phyloP scores from a whole-genome alignment of 2,329 filamentous ascomycete species.

The Lachnellula occidentalis region DNA sequence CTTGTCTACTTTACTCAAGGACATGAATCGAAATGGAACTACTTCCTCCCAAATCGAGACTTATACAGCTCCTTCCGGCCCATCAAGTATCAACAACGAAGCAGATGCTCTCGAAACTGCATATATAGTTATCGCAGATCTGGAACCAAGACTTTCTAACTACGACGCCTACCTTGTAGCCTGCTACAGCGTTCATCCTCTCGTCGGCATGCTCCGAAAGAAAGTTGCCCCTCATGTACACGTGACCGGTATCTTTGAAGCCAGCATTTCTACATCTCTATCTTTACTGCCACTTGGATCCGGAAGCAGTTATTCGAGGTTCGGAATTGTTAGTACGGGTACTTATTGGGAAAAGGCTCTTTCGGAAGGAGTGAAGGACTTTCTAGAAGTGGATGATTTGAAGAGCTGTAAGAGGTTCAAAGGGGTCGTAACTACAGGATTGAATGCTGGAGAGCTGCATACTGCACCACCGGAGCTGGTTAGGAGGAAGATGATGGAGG shows the following conservation, averaged over 20 bases:
- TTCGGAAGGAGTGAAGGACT: slow-evolving; percentile 54
- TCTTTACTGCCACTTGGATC: slow-evolving; percentile 33
- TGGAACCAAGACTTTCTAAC: slow-evolving; percentile 39
- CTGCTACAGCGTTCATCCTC: slow-evolving; percentile 80
- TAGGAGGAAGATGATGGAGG: slow-evolving; percentile 58
- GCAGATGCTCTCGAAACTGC: slow-evolving; percentile 61
- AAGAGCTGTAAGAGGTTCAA: slow-evolving; percentile 49
- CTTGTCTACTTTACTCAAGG: slow-evolving; percentile 46
- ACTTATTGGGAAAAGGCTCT: slow-evolving; percentile 76
- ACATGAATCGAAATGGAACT: slow-evolving; percentile 26
- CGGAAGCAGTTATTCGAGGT: slow-evolving; percentile 37
- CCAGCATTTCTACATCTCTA: slow-evolving; percentile 53
- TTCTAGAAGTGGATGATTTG: slow-evolving; percentile 48
- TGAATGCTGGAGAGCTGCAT: slow-evolving; percentile 77
- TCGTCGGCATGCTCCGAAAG: slow-evolving; percentile 57
- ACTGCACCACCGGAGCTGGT: slow-evolving; percentile 60
- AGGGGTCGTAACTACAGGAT: slow-evolving; percentile 75
- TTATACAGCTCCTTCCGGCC: slow-evolving; percentile 62
- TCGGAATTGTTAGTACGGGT: slow-evolving; percentile 87
- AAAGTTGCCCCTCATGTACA: slow-evolving; percentile 37
- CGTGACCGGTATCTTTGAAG: slow-evolving; percentile 83
- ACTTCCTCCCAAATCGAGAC: slow-evolving; percentile 43
- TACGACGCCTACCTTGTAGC: slow-evolving; percentile 80
- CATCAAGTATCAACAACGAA: slow-evolving; percentile 73
- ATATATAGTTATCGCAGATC: slow-evolving; percentile 52